A percentile compares a stretch with the other conserved stretches of the same genome.
Conservation (phyloP, 2,329 filamentous ascomycete genomes). For the Fusarium sp. region DNA sequence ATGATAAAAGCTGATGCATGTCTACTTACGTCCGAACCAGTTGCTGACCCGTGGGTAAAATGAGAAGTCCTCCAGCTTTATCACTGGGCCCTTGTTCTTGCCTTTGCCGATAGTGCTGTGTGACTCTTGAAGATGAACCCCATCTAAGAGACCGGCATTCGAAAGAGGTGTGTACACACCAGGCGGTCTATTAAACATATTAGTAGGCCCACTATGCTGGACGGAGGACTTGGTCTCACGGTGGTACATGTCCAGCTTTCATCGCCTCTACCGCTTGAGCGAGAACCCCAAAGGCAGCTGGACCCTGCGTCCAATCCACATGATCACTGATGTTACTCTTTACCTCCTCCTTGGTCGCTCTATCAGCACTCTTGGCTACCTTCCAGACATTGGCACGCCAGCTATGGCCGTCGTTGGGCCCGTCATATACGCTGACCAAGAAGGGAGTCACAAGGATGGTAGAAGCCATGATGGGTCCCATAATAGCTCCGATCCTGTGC, state of each 20-base stretch:
- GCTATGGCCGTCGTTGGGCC: rapidly evolving
- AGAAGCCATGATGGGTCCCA: constrained; percentile 14
- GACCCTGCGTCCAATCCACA: constrained; percentile 16
- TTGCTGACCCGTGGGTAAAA: constrained; percentile 20
- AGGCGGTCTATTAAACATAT: background rate
- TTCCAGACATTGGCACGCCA: background rate
- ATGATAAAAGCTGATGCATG: background rate
- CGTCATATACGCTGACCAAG: background rate
- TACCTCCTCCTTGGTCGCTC: background rate
- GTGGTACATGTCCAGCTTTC: constrained; percentile 1
- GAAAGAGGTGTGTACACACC: constrained; percentile 20
- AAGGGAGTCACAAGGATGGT: constrained; percentile 10
- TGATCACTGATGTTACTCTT: constrained; percentile 7
- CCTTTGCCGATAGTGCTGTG: background rate
- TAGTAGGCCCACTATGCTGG: background rate
- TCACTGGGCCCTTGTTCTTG: background rate
- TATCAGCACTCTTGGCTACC: background rate
- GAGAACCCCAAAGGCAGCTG: constrained; percentile 13
- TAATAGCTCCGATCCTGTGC: background rate
- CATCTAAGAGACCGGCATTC: constrained; percentile 5
- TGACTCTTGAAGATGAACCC: constrained; percentile 1
- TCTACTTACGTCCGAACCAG: constrained; percentile 7
- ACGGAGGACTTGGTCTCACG: background rate
- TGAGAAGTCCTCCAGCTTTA: constrained; percentile 6
- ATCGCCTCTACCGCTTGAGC: constrained; percentile 2